These are phyloP conservation scores for Cyclanthera cordifolia DNA, from an alignment of 306 rosid genomes.

Conservation along the genomic window DNA sequence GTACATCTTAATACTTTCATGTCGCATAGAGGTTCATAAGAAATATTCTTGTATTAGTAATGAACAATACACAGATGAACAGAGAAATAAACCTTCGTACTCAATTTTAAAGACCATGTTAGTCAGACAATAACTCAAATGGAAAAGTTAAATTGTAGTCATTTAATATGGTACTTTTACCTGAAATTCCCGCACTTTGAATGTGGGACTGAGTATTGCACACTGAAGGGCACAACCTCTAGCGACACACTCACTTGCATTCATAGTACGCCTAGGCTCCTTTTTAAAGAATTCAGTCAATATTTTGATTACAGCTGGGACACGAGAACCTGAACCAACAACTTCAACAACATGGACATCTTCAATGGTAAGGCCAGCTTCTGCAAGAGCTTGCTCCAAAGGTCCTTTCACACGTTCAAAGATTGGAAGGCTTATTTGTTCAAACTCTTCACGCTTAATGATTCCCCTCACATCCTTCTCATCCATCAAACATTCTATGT, in stretches of 20 bases:
- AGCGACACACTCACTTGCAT: slow-evolving; percentile 92
- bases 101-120: not conserved
- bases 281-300: slow-evolving; percentile 72
- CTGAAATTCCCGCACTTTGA: slow-evolving; percentile 89
- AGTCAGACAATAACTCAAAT: not conserved
- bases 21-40: not conserved
- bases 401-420: slow-evolving; percentile 85
- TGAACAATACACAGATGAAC: not conserved
- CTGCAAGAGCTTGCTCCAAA: slow-evolving; percentile 74
- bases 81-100: no score
- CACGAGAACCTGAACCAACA: slow-evolving; percentile 93
- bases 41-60: not conserved
- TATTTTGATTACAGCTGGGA: slow-evolving; percentile 71
- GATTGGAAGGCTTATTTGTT: slow-evolving; percentile 59
- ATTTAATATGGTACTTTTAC: slow-evolving; percentile 22
- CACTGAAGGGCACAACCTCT: slow-evolving; percentile 88
- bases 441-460: slow-evolving; percentile 94
- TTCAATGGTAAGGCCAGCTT: slow-evolving; percentile 67
- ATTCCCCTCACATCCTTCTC: slow-evolving; percentile 77
- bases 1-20: not conserved
- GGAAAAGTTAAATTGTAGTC: not conserved
- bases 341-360: slow-evolving; percentile 70
- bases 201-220: slow-evolving; percentile 93
- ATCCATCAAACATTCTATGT: slow-evolving; percentile 91
- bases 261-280: slow-evolving; percentile 97